Evolutionary conservation across 1,139 yeast genomes (phyloP).

Genomic region (Blastobotrys persicus): DNA sequence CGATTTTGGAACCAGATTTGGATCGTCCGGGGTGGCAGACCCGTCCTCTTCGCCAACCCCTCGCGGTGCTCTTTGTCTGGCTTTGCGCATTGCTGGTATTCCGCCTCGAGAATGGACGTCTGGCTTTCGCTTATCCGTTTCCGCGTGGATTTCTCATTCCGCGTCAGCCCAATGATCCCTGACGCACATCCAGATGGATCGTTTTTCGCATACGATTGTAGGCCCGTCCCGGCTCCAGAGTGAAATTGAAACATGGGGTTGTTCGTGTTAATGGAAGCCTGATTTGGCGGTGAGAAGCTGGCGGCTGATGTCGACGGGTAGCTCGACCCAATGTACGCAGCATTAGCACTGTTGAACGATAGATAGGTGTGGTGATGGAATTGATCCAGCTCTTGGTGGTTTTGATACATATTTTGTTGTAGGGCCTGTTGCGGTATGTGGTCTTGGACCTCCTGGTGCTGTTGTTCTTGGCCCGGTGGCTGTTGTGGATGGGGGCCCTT

Average conservation of each 20-base stretch:
- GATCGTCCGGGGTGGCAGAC: constrained; percentile 31
- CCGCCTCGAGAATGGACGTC: constrained; percentile 29
- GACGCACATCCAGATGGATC: constrained; percentile 15
- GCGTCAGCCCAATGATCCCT: constrained; percentile 16
- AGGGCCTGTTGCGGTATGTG: no score
- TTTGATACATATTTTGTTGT: no score
- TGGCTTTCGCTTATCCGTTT: constrained; percentile 33
- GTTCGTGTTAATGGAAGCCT: constrained; percentile 9
- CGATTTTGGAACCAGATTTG: constrained; percentile 38
- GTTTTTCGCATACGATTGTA: constrained; percentile 14
- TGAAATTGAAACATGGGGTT: constrained; percentile 8
- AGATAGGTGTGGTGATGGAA: constrained; percentile 3
- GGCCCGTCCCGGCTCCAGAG: constrained; percentile 1
- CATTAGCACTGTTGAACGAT: neutral
- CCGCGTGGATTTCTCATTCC: constrained; percentile 22
- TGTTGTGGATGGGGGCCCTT: no score
- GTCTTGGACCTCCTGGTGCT: no score
- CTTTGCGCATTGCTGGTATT: constrained; percentile 32
- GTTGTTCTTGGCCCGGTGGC: no score
- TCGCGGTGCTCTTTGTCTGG: constrained; percentile 33
- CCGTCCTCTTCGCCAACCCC: constrained; percentile 28
- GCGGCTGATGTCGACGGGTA: neutral
- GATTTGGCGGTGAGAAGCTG: neutral
- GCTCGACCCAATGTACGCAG: neutral
- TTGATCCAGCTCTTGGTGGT: constrained; percentile 2